A percentile compares a stretch with the other conserved stretches of the same genome.
Evolutionary conservation across 1,139 yeast genomes (phyloP).

Genomic region (Hanseniaspora uvarum): DNA sequence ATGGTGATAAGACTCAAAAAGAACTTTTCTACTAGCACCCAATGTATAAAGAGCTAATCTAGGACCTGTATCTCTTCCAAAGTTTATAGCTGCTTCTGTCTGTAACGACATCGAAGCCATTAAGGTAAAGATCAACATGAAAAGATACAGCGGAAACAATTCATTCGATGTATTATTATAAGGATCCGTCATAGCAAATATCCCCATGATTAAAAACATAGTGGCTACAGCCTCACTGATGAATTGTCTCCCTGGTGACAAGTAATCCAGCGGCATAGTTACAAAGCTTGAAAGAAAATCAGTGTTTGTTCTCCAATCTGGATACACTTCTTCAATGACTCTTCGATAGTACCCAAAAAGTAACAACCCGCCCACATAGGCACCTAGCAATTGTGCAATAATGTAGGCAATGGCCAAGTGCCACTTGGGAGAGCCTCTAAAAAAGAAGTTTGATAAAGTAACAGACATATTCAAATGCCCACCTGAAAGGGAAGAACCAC

Average conservation of each 20-base stretch:
- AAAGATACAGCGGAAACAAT: slow-evolving; percentile 38
- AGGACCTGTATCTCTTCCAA: slow-evolving; percentile 47
- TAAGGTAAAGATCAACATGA: slow-evolving; percentile 36
- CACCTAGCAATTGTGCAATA: slow-evolving; percentile 36
- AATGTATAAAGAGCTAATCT: slow-evolving; percentile 39
- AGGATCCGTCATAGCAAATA: slow-evolving; percentile 42
- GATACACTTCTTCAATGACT: slow-evolving; percentile 25
- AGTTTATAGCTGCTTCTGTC: slow-evolving; percentile 44
- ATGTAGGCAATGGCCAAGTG: slow-evolving; percentile 35
- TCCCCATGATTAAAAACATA: slow-evolving; percentile 37
- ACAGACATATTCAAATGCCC: slow-evolving; percentile 40
- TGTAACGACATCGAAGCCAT: slow-evolving; percentile 41
- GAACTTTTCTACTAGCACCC: slow-evolving; percentile 37
- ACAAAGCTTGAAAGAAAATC: slow-evolving; percentile 36
- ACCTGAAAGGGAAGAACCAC: slow-evolving; percentile 38
- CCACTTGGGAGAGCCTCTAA: slow-evolving; percentile 37
- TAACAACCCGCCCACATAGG: slow-evolving; percentile 34
- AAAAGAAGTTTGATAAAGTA: slow-evolving; percentile 34
- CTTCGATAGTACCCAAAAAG: slow-evolving; percentile 33
- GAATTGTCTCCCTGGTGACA: slow-evolving; percentile 38
- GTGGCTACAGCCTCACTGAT: slow-evolving; percentile 39
- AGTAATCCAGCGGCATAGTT: slow-evolving; percentile 37
- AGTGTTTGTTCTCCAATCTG: slow-evolving; percentile 25
- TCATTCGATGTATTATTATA: slow-evolving; percentile 39
- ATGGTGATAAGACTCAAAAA: slow-evolving; percentile 34